Evolutionary conservation across 345 rosid species (phyloP), one percentile per base, ranked within the genome.

Genomic region (Camelina laxa): DNA sequence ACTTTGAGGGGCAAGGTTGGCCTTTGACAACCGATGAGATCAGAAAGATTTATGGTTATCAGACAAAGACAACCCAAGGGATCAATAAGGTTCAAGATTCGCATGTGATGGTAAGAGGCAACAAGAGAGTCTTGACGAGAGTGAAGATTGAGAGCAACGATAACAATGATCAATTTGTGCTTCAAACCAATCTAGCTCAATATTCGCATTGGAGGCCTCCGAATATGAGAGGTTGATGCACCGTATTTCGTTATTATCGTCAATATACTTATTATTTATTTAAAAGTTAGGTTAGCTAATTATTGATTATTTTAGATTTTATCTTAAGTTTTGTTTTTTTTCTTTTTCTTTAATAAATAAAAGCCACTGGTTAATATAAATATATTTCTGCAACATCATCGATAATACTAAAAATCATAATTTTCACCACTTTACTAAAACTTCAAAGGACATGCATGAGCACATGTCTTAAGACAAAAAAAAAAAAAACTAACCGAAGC

Each of bases 131-230:
- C 51, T 47, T 20, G 20, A 47, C 51, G 5, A 17, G 22, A 11
- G 19, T 48, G 51, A 48, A 16, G 51, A 20, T 48, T 48, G 51
- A 8, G 72, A 36, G 11, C 31, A 10, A 20, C 24, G 1, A 15
- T 13, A 1, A 82, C 78, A 81, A 88, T 74, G 77, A 86, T 31
- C 10, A 47, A n/a, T n/a, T n/a, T n/a, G 20, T 16, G 30, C 30
- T 27, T 27, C 30, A 27, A 27, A 27, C 5, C 30, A 27, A 27
- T 27, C 30, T 3, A 3, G 51, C 21, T 47, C 20, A 7, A 47
- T 2, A 6, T 47, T 16, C 51, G 20, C 21, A 4, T 47, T 47
- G 51, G 21, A 47, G 7, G 7, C 51, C 49, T 47, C 9, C 50
- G 16, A n/a, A 17, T 12, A 9, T 44, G 48, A 44, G 48, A 14